Conservation (phyloP, 1,284 basidiomycete species). For the Malassezia sp. region DNA sequence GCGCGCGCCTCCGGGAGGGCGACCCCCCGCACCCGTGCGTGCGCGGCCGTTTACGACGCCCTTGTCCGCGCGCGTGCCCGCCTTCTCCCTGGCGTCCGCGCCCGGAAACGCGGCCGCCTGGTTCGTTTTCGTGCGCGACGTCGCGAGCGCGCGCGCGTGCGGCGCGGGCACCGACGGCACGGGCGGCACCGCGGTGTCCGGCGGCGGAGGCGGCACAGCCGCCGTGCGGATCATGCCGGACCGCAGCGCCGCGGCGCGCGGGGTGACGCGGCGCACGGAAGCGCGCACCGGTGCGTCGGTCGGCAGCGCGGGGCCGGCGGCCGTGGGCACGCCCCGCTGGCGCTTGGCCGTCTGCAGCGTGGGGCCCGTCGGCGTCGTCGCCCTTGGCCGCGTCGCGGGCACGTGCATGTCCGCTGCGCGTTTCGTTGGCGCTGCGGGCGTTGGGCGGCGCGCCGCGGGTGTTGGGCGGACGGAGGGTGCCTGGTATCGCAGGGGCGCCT, state of each 20-base stretch:
- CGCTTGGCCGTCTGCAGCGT: no score
- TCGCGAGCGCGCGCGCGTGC: neutral
- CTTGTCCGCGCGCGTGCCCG: neutral
- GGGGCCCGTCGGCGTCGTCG: no score
- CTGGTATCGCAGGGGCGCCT: constrained; percentile 10
- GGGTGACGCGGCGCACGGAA: constrained; percentile 12
- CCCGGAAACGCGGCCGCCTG: neutral
- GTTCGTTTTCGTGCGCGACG: constrained; percentile 10
- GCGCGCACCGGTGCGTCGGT: neutral
- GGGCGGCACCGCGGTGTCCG: constrained; percentile 6
- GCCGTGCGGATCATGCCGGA: constrained; percentile 9
- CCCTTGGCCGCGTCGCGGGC: no score
- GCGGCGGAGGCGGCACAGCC: neutral
- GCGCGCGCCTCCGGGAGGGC: no score
- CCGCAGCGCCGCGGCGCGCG: constrained; percentile 14
- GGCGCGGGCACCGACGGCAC: neutral
- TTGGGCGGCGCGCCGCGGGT: no score
- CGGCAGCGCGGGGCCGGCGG: neutral
- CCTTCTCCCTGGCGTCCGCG: neutral
- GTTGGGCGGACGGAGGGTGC: no score
- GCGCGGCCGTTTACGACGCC: no score
- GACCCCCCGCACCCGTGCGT: neutral
- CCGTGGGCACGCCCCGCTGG: no score
- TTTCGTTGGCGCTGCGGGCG: no score
- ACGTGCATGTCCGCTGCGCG: no score